Conservation (phyloP, 2,329 filamentous ascomycete species). For the Fusarium metavorans region DNA sequence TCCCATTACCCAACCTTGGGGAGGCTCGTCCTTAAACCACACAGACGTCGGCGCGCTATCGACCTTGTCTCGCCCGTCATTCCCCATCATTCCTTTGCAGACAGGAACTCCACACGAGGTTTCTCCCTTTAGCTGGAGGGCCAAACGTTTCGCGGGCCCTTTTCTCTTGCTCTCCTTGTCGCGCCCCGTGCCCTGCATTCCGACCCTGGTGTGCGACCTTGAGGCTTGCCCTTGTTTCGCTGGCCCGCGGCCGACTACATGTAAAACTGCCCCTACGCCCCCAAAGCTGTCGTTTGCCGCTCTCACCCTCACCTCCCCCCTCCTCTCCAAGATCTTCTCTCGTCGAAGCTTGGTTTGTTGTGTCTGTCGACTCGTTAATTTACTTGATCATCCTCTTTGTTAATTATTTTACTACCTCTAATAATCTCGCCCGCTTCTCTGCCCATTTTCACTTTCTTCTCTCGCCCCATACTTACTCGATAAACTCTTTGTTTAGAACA, state of each 20-base stretch:
- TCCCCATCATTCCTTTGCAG: slow-evolving; percentile 45
- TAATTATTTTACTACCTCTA: slow-evolving; percentile 6
- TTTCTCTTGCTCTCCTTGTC: slow-evolving; percentile 25
- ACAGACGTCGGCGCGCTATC: slow-evolving; percentile 22
- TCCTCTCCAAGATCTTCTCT: background rate
- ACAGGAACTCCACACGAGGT: slow-evolving; percentile 35
- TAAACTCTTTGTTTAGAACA: background rate
- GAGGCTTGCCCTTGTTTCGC: slow-evolving; percentile 43
- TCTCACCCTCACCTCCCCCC: slow-evolving; percentile 7
- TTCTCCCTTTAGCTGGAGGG: slow-evolving; percentile 48
- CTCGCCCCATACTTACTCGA: background rate
- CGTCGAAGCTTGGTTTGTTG: background rate
- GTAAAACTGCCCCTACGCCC: slow-evolving; percentile 37
- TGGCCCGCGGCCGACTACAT: slow-evolving; percentile 41
- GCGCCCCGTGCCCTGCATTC: slow-evolving; percentile 43
- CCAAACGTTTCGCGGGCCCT: slow-evolving; percentile 22
- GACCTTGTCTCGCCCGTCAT: slow-evolving; percentile 53
- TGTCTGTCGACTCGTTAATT: background rate
- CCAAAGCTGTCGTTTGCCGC: slow-evolving; percentile 27
- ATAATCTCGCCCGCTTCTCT: slow-evolving; percentile 10
- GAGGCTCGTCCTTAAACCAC: background rate
- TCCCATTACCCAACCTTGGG: background rate
- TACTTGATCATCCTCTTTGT: background rate
- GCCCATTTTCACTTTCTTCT: slow-evolving; percentile 12
- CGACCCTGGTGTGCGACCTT: slow-evolving; percentile 40